phyloP scores from a whole-genome alignment of 169 alveolate genomes.

The Plasmodium falciparum region DNA sequence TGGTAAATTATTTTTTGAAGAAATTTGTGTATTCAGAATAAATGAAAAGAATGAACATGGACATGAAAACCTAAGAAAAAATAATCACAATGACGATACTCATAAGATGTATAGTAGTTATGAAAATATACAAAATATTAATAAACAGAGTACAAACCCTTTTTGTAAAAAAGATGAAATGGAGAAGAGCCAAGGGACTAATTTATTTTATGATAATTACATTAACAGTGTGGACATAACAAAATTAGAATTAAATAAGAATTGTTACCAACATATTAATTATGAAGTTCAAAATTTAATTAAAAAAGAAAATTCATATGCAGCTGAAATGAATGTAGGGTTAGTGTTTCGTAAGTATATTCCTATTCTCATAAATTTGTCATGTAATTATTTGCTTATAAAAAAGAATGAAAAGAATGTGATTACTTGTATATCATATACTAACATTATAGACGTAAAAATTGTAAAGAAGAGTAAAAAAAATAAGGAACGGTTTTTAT shows the following conservation, averaged over 20 bases:
- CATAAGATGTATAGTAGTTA: slow-evolving; percentile 4
- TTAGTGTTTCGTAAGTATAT: slow-evolving; percentile 38
- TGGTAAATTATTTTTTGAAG: slow-evolving; percentile 54
- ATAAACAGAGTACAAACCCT: too few species aligned
- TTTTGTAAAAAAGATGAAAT: background rate
- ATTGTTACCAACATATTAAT: slow-evolving; percentile 32
- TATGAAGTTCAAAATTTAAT: slow-evolving; percentile 43
- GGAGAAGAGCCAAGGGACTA: background rate
- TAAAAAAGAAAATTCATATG: slow-evolving; percentile 21
- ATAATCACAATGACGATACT: background rate
- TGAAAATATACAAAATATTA: background rate
- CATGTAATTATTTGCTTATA: slow-evolving; percentile 42
- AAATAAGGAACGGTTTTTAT: slow-evolving; percentile 22
- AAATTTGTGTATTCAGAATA: slow-evolving; percentile 36
- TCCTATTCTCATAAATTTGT: slow-evolving; percentile 21
- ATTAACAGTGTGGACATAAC: slow-evolving; percentile 27
- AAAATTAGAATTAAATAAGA: slow-evolving; percentile 46
- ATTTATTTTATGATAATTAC: background rate
- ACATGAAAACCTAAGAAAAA: background rate
- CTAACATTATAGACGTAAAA: slow-evolving; percentile 27
- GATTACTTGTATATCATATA: slow-evolving; percentile 52
- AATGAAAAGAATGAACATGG: slow-evolving; percentile 16
- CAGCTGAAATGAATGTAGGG: slow-evolving; percentile 56
- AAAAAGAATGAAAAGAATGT: slow-evolving; percentile 46
- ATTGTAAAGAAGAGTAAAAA: slow-evolving; percentile 33